Conservation (phyloP, 352 stramenopile genomes). For the Phytophthora podocarpi region DNA sequence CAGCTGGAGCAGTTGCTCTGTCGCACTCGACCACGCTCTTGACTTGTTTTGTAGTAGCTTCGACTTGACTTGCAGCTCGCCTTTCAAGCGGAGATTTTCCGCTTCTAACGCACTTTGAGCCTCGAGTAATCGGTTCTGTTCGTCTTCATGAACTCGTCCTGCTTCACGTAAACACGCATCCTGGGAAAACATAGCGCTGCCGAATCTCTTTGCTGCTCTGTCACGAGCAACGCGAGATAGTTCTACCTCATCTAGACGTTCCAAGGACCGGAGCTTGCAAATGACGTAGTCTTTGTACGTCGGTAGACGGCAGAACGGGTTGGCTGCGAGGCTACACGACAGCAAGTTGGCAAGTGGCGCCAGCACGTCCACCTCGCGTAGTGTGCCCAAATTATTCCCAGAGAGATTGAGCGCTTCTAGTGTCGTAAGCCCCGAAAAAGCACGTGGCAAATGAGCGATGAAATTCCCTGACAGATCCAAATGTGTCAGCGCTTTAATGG, state of each 20-base stretch:
- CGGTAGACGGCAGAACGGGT: slow-evolving; percentile 76
- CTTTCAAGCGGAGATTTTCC: slow-evolving; percentile 75
- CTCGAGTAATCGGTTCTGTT: slow-evolving; percentile 65
- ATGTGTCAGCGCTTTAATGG: slow-evolving; percentile 43
- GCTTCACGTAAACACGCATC: slow-evolving; percentile 54
- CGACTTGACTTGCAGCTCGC: slow-evolving; percentile 80
- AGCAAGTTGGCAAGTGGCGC: slow-evolving; percentile 65
- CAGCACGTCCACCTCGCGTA: slow-evolving; percentile 76
- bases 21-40: slow-evolving; percentile 79
- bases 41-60: slow-evolving; percentile 87
- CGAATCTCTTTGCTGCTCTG: slow-evolving; percentile 69
- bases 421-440: slow-evolving; percentile 48
- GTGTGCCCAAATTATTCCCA: slow-evolving; percentile 72
- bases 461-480: slow-evolving; percentile 85
- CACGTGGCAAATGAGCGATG: slow-evolving; percentile 71
- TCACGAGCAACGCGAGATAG: slow-evolving; percentile 57
- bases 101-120: slow-evolving; percentile 65
- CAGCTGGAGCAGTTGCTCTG: slow-evolving; percentile 73
- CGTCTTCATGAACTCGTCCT: slow-evolving; percentile 44
- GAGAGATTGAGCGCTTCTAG: slow-evolving; percentile 71
- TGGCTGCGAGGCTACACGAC: slow-evolving; percentile 59
- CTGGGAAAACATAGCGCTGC: slow-evolving; percentile 60
- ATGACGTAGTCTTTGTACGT: slow-evolving; percentile 81
- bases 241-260: slow-evolving; percentile 57
- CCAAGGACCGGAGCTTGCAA: slow-evolving; percentile 64